phyloP scores from a whole-genome alignment of 345 rosid species.

The Citrus inodora region DNA sequence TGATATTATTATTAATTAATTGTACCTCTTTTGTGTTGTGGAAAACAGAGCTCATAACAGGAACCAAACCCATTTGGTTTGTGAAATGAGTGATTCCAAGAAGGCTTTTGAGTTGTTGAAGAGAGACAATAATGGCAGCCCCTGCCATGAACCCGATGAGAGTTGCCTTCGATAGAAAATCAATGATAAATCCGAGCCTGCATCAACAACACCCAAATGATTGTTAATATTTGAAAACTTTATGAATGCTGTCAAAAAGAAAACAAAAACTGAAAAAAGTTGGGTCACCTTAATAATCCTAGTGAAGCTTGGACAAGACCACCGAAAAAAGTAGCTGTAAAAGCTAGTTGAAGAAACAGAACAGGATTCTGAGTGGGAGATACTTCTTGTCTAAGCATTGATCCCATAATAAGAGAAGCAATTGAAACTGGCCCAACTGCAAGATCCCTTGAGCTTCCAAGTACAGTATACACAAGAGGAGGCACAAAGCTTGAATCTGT shows the following conservation, averaged over 20 bases:
- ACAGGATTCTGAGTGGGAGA: constrained; percentile 61
- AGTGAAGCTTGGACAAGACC: constrained; percentile 93
- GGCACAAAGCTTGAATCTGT: constrained; percentile 96
- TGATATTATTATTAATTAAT: background rate
- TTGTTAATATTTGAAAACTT: background rate
- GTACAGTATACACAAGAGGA: constrained; percentile 86
- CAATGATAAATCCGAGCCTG: constrained; percentile 92
- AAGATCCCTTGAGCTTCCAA: constrained; percentile 93
- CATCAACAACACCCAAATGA: background rate
- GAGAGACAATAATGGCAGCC: constrained; percentile 89
- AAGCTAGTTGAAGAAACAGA: constrained; percentile 84
- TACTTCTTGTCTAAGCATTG: constrained; percentile 84
- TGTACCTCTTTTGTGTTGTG: constrained; percentile 67
- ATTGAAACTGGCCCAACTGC: constrained; percentile 97
- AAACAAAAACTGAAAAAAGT: background rate
- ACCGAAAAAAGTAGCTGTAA: constrained; percentile 88
- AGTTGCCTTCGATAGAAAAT: constrained; percentile 86
- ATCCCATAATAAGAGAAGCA: constrained; percentile 88
- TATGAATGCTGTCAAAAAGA: background rate
- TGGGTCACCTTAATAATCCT: constrained; percentile 67
- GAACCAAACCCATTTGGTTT: constrained; percentile 68
- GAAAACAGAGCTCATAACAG: constrained; percentile 81
- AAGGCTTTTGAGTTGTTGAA: constrained; percentile 85
- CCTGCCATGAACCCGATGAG: constrained; percentile 97
- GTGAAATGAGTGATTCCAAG: constrained; percentile 96